Base-by-base conservation (phyloP, 1,284 basidiomycete species). In the Cutaneotrichosporon cyanovorans region DNA sequence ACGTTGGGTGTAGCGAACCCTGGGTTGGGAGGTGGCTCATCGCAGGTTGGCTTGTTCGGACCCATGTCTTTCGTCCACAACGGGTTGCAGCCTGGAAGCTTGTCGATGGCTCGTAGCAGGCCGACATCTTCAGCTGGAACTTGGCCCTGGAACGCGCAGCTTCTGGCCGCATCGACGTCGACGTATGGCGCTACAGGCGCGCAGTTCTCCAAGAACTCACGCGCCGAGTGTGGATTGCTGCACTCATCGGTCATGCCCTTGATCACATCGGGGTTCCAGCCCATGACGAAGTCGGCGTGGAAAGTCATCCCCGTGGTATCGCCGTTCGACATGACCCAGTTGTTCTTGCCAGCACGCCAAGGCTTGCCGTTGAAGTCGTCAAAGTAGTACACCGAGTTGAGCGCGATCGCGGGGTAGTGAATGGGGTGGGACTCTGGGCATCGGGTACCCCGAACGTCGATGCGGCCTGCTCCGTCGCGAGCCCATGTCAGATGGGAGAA, bases 401-500 rank as follows among this genome's bases (percentile, higher is more conserved):
- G 33, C 18, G 41, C 31, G 38, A 53, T 37, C n/a, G 22, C 23
- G 8, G 51, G 51, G 45, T 53, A 53, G 21, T 19, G 21, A 23
- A 53, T 42, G 1, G 51, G 51, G 42, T 53, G 51, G 15, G 43
- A 39, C 19, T 40, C 37, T 34, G 51, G 51, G 47, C 51, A 53
- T 3, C 30, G 34, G n/a, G 14, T 16, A 30, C 59, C 60, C 31
- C 57, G 56, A 16, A 60, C 46, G 21, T 53, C 42, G 30, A 53
- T 23, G 15, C 20, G 4, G 3, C 22, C 32, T 21, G 21, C 53
- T n/a, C 47, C 51, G 8, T 40, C 45, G 19, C 57, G 40, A 51
- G 74, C 72, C 59, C 72, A 76, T 0, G 74, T 65, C 58, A 74
- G 68, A 61, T 74, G 70, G 0, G 61, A 64, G 42, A 60, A 56